phyloP scores from a whole-genome alignment of 805 yeast genomes.

The Lachancea fermentati region DNA sequence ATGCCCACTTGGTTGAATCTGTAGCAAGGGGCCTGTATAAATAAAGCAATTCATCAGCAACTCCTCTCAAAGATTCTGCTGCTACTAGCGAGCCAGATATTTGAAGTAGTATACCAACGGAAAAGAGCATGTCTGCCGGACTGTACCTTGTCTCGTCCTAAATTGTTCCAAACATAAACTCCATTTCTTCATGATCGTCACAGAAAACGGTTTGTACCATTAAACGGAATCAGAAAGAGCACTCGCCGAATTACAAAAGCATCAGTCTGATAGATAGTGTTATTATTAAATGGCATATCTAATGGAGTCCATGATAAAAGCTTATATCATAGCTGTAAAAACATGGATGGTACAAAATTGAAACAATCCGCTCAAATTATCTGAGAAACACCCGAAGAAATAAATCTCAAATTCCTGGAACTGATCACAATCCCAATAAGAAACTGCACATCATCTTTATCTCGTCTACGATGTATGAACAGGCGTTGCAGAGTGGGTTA shows the following conservation, averaged over 20 bases:
- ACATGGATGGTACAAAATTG: too few relatives aligned
- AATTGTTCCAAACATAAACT: neutral
- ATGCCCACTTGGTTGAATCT: constrained; percentile 56
- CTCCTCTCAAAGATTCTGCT: constrained; percentile 12
- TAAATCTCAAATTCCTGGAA: too few relatives aligned
- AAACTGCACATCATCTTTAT: too few relatives aligned
- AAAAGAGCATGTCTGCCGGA: neutral
- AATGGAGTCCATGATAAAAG: too few relatives aligned
- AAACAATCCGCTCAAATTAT: too few relatives aligned
- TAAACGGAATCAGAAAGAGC: neutral
- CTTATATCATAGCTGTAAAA: too few relatives aligned
- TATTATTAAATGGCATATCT: neutral
- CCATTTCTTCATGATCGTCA: neutral
- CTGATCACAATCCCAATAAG: too few relatives aligned
- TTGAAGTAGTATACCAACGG: neutral
- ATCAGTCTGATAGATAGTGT: too few relatives aligned
- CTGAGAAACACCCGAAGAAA: too few relatives aligned
- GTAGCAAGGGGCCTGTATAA: constrained; percentile 33
- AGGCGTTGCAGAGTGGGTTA: neutral
- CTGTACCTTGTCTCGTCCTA: neutral
- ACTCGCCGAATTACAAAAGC: too few relatives aligned
- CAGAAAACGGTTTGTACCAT: neutral
- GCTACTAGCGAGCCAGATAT: neutral
- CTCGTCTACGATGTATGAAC: too few relatives aligned
- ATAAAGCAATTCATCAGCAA: constrained; percentile 17